Evolutionary conservation across 2,329 filamentous ascomycete genomes (phyloP), one percentile per base, ranked within the genome.

Genomic region (Thermoascus crustaceus): DNA sequence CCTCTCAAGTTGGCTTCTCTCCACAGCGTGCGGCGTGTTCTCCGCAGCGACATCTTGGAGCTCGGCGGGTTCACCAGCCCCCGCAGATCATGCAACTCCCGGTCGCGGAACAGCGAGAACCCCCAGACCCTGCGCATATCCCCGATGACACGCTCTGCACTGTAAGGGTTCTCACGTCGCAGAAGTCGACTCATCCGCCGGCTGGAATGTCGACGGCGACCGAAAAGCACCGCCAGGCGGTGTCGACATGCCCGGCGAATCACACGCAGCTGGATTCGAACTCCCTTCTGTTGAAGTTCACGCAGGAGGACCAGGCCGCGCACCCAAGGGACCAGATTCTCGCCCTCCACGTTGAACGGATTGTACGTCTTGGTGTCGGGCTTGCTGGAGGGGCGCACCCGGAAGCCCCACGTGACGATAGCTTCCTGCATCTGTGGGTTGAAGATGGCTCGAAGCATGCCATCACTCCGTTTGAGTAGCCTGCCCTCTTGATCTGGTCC

Each of bases 391-490:
- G 59, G 47, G 9, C 49, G 48, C 25, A 50, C 43, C 27, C 40
- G 58, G 46, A 74, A 73, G 2, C 69, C 67, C 69, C 70, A 73
- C 30, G 60, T 52, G 8, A 74, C 57, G 24, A 74, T 61, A 7
- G 65, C 64, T 31, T 57, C 55, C 49, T 72, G 70, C 39, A 70
- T 56, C 4, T 52, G 41, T 1, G 46, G 44, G 13, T 50, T 52
- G 42, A 74, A 73, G 9, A 73, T 57, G 2, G 49, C 49, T 10
- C 50, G 49, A 3, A 71, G 54, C 22, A 55, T 45, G 8, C 43
- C 42, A 21, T 45, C 38, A 19, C 50, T 47, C n/a, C 40, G 42
- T n/a, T 26, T 34, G 9, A 32, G 34, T 9, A 20, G 17, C 31
- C 21, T 14, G 4, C n/a, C 24, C 16, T 4, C 7, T 25, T 16